Evolutionary conservation across 352 stramenopile genomes (phyloP), one percentile per base, ranked within the genome.

Genomic region (Bremia lactucae): DNA sequence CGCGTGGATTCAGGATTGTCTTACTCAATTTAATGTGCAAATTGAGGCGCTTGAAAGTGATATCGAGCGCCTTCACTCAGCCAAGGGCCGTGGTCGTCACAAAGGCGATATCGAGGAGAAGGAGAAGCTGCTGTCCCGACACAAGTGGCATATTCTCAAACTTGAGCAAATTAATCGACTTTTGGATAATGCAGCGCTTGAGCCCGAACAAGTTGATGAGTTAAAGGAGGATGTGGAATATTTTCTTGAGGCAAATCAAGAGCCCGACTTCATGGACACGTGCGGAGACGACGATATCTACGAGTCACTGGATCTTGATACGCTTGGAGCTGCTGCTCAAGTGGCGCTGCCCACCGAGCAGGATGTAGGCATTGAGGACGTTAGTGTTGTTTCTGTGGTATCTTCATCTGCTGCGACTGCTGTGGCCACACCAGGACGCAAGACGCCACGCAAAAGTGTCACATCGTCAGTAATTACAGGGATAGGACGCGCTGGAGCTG

Each of bases 151-250:
- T 68, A 87, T 99, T 24, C 80, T 93, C 36, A 97, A 98, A 56
- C 71, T 99, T 21, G 96, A 99, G 59, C 91, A 97, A 57, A 97
- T 99, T 60, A 97, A 97, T 33, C 85, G 95, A 24, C 60, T 98
- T 15, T 73, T 99, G 36, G 95, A 97, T 47, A 99, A 98, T 64
- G 89, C 97, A 52, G 72, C 82, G 11, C 67, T 99, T 8, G 77
- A 96, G 31, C 72, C 93, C 13, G 74, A 94, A 10, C 56, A 87
- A 23, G 87, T 99, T 11, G 91, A 98, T 47, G 77, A 96, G 13
- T 70, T 99, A 18, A 97, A 97, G 62, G 96, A 99, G 28, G 94
- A 98, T 61, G 68, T 99, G 9, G 94, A 98, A 13, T 99, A 98
- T 55, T 99, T 98, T 51, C 68, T 98, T 4, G 95, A 98, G 46